Percentiles rank a stretch among this genome's conserved stretches.
Conservation (phyloP, 179 eudicot genomes). For the Corrigiola litoralis region DNA sequence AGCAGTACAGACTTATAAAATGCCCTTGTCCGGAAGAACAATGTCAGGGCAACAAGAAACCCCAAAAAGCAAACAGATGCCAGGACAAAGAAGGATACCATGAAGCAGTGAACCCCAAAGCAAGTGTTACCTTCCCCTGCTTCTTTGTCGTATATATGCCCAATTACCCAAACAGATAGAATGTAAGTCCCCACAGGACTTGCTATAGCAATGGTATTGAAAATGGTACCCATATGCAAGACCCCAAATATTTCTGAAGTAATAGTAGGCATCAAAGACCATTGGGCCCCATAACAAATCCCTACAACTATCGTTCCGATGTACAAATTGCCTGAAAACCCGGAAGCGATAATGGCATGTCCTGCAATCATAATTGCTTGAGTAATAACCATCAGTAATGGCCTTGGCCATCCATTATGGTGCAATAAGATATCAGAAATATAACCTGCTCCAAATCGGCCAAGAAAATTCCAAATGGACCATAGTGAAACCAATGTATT, state of each 20-base stretch:
- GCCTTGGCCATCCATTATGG: slow-evolving; percentile 56
- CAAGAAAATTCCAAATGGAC: slow-evolving; percentile 93
- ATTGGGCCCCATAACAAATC: slow-evolving; percentile 78
- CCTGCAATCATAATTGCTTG: slow-evolving; percentile 63
- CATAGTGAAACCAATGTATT: slow-evolving; percentile 63
- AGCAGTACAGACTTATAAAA: slow-evolving; percentile 45
- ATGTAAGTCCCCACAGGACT: slow-evolving; percentile 78
- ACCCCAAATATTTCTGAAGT: slow-evolving; percentile 78
- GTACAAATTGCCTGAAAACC: slow-evolving; percentile 63
- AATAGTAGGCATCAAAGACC: slow-evolving; percentile 89
- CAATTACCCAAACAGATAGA: slow-evolving; percentile 66
- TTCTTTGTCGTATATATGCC: slow-evolving; percentile 58
- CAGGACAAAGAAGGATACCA: slow-evolving; percentile 57
- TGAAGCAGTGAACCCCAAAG: slow-evolving; percentile 67
- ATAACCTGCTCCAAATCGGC: slow-evolving; percentile 84
- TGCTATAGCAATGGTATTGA: slow-evolving; percentile 71
- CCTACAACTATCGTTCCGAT: slow-evolving; percentile 69
- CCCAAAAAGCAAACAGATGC: slow-evolving; percentile 59
- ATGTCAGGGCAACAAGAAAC: slow-evolving; percentile 37
- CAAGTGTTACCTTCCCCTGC: slow-evolving; percentile 42
- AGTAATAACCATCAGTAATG: slow-evolving; percentile 55
- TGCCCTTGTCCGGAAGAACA: slow-evolving; percentile 59
- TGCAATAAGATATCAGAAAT: slow-evolving; percentile 66
- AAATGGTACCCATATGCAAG: slow-evolving; percentile 78
- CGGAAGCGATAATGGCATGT: slow-evolving; percentile 61